Conservation (phyloP, 2,329 filamentous ascomycete genomes). For the Gnomoniopsis sp. region DNA sequence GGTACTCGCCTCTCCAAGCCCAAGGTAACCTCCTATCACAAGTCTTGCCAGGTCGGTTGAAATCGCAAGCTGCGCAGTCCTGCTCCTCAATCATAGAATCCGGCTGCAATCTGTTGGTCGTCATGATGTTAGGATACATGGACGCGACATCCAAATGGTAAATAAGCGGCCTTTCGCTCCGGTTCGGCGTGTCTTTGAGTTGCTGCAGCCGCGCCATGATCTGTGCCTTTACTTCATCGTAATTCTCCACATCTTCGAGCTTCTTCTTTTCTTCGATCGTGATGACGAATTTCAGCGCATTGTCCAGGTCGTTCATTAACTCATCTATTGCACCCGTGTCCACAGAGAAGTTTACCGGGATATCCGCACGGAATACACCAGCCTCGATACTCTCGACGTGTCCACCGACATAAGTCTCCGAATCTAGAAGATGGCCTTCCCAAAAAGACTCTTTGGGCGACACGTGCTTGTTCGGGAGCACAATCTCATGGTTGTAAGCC, state of each 20-base stretch:
- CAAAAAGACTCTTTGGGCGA: constrained; percentile 90
- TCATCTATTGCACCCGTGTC: constrained; percentile 88
- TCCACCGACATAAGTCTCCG: constrained; percentile 95
- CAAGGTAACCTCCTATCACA: constrained; percentile 93
- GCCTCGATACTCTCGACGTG: constrained; percentile 99
- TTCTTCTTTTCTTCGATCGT: constrained; percentile 81
- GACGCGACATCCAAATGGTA: constrained; percentile 98
- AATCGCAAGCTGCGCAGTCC: constrained; percentile 95
- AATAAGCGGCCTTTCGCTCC: constrained; percentile 82
- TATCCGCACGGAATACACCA: constrained; percentile 93
- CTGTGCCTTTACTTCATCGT: constrained; percentile 78
- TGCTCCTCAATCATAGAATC: constrained; percentile 99
- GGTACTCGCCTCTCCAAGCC: constrained; percentile 96
- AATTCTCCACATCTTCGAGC: constrained; percentile 75
- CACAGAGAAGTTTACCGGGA: constrained; percentile 90
- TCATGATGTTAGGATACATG: constrained; percentile 99
- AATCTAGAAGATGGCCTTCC: constrained; percentile 93
- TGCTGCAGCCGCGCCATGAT: constrained; percentile 68
- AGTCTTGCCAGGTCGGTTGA: constrained; percentile 95
- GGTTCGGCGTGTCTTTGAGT: constrained; percentile 78
- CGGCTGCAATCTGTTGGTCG: constrained; percentile 92
- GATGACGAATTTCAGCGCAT: constrained; percentile 83
- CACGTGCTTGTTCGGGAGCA: constrained; percentile 94
- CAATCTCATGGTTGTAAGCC: constrained; percentile 86
- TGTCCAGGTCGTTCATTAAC: constrained; percentile 79